Base-by-base conservation (phyloP, 2,329 filamentous ascomycete species). In the Claviceps purpurea region DNA sequence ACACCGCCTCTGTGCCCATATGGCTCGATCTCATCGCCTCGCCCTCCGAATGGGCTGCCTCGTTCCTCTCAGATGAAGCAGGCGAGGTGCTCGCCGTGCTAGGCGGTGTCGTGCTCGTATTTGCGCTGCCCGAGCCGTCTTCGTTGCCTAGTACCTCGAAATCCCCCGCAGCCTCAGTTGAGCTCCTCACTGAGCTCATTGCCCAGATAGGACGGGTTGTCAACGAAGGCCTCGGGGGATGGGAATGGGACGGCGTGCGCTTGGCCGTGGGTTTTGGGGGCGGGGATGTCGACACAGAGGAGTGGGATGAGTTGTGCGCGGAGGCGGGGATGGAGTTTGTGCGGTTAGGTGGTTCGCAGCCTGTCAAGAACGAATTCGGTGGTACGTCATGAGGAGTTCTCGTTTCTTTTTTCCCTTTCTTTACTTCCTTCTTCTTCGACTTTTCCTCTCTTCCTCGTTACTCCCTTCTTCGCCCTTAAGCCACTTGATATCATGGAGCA, bases 21-120 rank as follows among this genome's bases (percentile, higher is more conserved):
- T 86, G 82, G 82, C 71, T 85, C n/a, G 82, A 86, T 60, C 70
- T 82, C 46, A 71, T 82, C 53, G 60, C 70, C 5, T 67, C 70
- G 4, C 71, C 76, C 0, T 51, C 61, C 2, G 73, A 77, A 39
- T 85, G 82, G 82, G 69, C 77, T 0, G 62, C 63, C 2, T 75
- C 77, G 0, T 85, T 85, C 58, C 71, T 84, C 1, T 73, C 75
- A 0, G 65, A 73, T 0, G 82, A 84, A 60, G 82, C 82, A 0
- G 70, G 68, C 52, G 81, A 84, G 62, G 82, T 86, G 0, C 73
- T 84, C 2, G 60, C 61, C 0, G 81, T 77, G 1, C 68, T 86
- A 8, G 82, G 81, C 18, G 80, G 75, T 0, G 61, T 85, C n/a
- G 65, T 85, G 8, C 56, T 71, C 30, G 63, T 71, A 22, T 71